Evolutionary conservation across 768 basidiomycete species (phyloP), one percentile per base, ranked within the genome.

Genomic region (Psilocybe sp.): DNA sequence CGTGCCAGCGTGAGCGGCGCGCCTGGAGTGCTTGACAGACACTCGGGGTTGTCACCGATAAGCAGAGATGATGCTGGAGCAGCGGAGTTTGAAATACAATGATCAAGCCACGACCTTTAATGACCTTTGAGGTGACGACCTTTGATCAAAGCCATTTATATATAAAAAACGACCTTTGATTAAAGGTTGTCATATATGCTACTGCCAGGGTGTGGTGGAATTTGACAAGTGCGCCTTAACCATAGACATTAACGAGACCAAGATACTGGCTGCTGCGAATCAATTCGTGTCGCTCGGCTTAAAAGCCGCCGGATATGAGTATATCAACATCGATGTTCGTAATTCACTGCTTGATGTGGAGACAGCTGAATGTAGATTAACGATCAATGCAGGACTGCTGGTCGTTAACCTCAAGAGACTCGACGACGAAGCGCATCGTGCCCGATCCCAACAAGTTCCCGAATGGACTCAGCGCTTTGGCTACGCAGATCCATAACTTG

Each of bases 401-500:
- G 79, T 57, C 76, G 4, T 55, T 67, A 28, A 70, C 52, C 60
- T 47, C 57, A 10, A 75, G 78, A 18, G 64, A 78, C 55, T 20
- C 74, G 12, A 66, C 59, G 1, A 78, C 73, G 7, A 60, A 69
- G 4, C 64, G 66, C 31, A 77, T 79, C 5, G 64, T 75, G 3
- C 77, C 80, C 2, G 79, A 81, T 58, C 65, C 73, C n/a, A 60
- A 52, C 36, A 82, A 79, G 53, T 82, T 82, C 56, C 79, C 80
- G 0, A 71, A 73, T 44, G 80, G 80, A 12, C 78, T 82, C 57
- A 68, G 57, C 47, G 64, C 64, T 5, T 60, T 79, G 12, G 77
- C 77, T 2, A 58, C 64, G 13, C 60, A 76, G 43, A 66, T 80
- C 10, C 80, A 80, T 40, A 62, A 61, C 14, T 59, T 80, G 19